A percentile compares a stretch with the other conserved stretches of the same genome.
These are phyloP conservation scores for Santalum album DNA, from an alignment of 164 flowering plant genomes.

Conservation along the genomic window DNA sequence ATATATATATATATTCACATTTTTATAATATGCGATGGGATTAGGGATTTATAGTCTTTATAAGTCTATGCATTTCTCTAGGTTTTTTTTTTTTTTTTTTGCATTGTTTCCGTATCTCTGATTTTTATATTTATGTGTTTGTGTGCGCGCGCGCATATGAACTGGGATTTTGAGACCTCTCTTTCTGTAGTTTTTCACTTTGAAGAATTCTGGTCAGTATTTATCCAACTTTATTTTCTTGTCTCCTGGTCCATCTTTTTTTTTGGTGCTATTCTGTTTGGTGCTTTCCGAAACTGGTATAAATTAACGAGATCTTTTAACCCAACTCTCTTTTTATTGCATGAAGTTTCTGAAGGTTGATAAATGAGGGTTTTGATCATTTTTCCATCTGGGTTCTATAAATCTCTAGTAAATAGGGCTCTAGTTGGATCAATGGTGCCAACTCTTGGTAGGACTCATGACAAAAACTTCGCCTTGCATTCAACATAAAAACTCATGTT, in stretches of 20 bases:
- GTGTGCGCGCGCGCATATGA: no score
- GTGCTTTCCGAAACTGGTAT: constrained; percentile 4
- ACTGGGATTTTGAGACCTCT: no score
- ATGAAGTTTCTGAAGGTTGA: background rate
- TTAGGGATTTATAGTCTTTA: no score
- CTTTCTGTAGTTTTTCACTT: no score
- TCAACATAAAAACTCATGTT: no score
- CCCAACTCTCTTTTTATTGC: background rate
- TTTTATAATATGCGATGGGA: no score
- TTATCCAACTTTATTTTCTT: background rate
- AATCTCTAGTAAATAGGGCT: no score
- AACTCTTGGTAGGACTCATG: background rate
- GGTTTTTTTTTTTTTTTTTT: no score
- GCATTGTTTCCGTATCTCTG: no score
- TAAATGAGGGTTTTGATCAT: background rate
- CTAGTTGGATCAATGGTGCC: background rate
- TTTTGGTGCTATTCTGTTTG: constrained; percentile 2
- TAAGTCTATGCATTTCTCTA: no score
- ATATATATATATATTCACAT: no score
- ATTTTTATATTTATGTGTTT: no score
- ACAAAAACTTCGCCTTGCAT: background rate
- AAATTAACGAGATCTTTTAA: constrained; percentile 1
- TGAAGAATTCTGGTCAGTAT: background rate
- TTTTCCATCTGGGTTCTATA: background rate
- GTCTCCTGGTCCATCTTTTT: constrained; percentile 1